These are phyloP conservation scores for Periconia sp. DNA, from an alignment of 2,329 filamentous ascomycete genomes.

Conservation along the genomic window DNA sequence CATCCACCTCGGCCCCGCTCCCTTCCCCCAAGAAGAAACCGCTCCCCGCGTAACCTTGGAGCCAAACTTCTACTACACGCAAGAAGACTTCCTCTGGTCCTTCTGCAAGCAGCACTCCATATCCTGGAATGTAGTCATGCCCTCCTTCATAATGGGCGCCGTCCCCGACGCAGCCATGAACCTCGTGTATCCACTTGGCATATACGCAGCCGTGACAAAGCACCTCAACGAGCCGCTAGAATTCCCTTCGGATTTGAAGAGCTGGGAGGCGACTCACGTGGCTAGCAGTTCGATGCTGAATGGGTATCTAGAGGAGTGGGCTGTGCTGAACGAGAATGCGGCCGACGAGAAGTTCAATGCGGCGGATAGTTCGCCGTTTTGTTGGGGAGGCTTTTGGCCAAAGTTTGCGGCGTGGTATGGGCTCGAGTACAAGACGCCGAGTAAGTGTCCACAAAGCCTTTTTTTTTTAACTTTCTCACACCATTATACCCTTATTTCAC, in stretches of 20 bases:
- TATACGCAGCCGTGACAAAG: conserved; percentile 58
- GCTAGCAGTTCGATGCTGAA: conserved; percentile 56
- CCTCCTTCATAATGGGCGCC: conserved; percentile 57
- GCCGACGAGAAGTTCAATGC: conserved; percentile 58
- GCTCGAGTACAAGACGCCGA: conserved; percentile 44
- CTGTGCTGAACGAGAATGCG: conserved; percentile 50
- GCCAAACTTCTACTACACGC: conserved; percentile 62
- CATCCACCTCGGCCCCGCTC: conserved; percentile 54
- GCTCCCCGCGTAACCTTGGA: conserved; percentile 52
- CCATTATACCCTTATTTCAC: too few relatives aligned
- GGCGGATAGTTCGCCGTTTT: conserved; percentile 52
- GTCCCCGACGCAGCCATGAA: conserved; percentile 60
- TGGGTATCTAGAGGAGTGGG: conserved; percentile 60
- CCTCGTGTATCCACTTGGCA: conserved; percentile 53
- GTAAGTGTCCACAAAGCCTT: too few relatives aligned
- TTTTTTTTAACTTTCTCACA: too few relatives aligned
- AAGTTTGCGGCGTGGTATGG: conserved; percentile 55
- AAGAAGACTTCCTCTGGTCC: conserved; percentile 57
- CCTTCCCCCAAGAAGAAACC: conserved; percentile 54
- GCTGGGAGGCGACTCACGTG: conserved; percentile 53
- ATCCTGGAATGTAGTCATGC: conserved; percentile 56
- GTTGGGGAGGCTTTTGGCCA: conserved; percentile 57
- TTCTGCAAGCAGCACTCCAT: conserved; percentile 49
- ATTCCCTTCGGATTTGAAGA: conserved; percentile 52
- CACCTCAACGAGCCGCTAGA: conserved; percentile 49